Evolutionary conservation across 169 alveolate species (phyloP), one percentile per base, ranked within the genome.

Genomic region (Condylostoma magnum): DNA sequence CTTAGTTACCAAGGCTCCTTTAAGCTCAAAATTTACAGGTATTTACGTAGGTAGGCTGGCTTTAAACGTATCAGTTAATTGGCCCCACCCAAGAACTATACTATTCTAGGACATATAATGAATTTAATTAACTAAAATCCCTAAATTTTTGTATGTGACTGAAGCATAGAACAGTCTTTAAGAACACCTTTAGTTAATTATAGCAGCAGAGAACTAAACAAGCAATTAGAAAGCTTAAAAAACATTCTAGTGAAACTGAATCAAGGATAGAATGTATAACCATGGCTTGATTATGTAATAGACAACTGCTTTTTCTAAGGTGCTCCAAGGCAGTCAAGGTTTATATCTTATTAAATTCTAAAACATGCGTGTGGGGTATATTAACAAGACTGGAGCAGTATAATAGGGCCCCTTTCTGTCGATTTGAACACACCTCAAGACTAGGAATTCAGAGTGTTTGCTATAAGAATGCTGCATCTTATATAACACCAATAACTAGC

Each of bases 241-340:
- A 18, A 10, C 36, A 20, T 60, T 41, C 71, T 60, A 22, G 34
- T 10, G n/a, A 10, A 18, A 28, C n/a, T 60, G 8, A 22, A 28
- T 22, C 58, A 60, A 15, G 71, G 58, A 36, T 38, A 38, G 20
- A 60, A 60, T 27, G 43, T 60, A 3, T 55, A 38, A 18, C 71
- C 71, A 38, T 41, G n/a, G n/a, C 18, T 60, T 36, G 22, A 52
- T 15, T 8, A 18, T 36, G 31, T 60, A 8, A 12, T 60, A 18
- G 71, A 60, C 22, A 60, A 60, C 31, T 60, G 71, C 37, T 41
- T 60, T 18, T 10, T 15, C 28, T 41, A 52, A 15, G 71, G 71
- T 0, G 54, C 71, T n/a, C 41, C n/a, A 10, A 60, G 71, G 27
- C 12, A 36, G 8, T 8, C 43, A 6, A 12, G 71, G 18, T 12